Evolutionary conservation across 2,329 filamentous ascomycete species (phyloP), one percentile per base, ranked within the genome.

Genomic region (Erysiphe pulchra): DNA sequence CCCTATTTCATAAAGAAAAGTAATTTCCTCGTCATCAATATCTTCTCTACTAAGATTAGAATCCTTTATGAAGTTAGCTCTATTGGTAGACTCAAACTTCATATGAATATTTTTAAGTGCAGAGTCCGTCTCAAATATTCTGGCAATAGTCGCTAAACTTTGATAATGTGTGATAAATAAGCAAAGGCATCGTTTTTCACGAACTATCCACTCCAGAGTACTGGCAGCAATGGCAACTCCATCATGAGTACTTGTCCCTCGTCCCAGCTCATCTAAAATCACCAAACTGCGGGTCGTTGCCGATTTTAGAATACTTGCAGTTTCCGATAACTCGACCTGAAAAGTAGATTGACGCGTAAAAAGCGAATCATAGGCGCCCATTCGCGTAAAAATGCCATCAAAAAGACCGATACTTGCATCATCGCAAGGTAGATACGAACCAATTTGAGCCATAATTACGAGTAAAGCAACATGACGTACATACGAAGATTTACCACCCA

Each of bases 91-190:
- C 7, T 16, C 16, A 13, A 34, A 33, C 31, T 43, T 45, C 87
- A 98, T 95, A 59, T 98, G 90, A 42, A 94, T 82, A 59, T 95
- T 95, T 53, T 70, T 75, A 53, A 94, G 59, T 55, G 74, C 78
- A 1, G 61, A 59, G 2, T 69, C 67, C 7, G 66, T 60, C 13
- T 66, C 65, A 48, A 92, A 80, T 1, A 73, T 75, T 24, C 75
- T 70, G 10, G 77, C 78, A 50, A 92, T 69, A 42, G 66, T 64
- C 10, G 76, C 74, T 0, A 98, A 71, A 51, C 77, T 78, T 63
- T 98, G 90, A 60, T 98, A 98, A 63, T 98, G 90, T 3, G 90
- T 98, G 60, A 98, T 93, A 65, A 98, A 98, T 38, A 98, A 68
- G 6, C 84, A 92, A 42, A 94, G 67, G 50, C 83, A 83, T 45